These are phyloP conservation scores for Hypseocharis bilobata DNA, from an alignment of 441 rosid species.

Conservation along the genomic window DNA sequence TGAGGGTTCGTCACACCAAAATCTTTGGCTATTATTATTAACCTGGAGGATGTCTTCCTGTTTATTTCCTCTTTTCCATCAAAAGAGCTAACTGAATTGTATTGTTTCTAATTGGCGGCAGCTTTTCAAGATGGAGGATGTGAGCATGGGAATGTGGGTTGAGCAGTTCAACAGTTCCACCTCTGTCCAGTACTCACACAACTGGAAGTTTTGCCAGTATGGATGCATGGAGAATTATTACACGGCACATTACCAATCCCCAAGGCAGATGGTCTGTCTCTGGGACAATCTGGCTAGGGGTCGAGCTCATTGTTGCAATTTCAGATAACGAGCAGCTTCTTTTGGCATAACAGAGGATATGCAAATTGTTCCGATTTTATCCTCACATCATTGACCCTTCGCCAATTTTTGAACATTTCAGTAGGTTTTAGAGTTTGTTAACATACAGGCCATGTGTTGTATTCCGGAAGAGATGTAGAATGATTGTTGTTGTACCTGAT, in stretches of 20 bases:
- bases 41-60: no score
- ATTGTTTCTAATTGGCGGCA: conserved; percentile 25
- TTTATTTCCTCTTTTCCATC: not conserved
- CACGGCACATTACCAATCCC: conserved; percentile 95
- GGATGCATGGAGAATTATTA: conserved; percentile 80
- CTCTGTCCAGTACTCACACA: conserved; percentile 73
- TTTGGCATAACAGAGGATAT: not conserved
- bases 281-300: conserved; percentile 83
- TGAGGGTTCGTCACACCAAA: conserved; percentile 45
- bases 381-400: not conserved
- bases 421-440: no score
- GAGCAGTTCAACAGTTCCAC: conserved; percentile 57
- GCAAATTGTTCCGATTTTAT: no score
- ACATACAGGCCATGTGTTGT: no score
- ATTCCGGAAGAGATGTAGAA: no score
- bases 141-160: conserved; percentile 98
- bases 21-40: not conserved
- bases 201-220: conserved; percentile 86
- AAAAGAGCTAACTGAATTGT: not conserved
- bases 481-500: no score
- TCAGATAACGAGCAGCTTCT: conserved; percentile 30
- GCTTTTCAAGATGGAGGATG: conserved; percentile 99
- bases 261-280: conserved; percentile 85
- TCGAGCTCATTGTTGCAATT: conserved; percentile 68
- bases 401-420: no score